Percentiles rank a stretch among this genome's conserved stretches.
These are phyloP conservation scores for Schizosaccharomyces cryophilus DNA, from an alignment of 805 yeast genomes.

Conservation along the genomic window DNA sequence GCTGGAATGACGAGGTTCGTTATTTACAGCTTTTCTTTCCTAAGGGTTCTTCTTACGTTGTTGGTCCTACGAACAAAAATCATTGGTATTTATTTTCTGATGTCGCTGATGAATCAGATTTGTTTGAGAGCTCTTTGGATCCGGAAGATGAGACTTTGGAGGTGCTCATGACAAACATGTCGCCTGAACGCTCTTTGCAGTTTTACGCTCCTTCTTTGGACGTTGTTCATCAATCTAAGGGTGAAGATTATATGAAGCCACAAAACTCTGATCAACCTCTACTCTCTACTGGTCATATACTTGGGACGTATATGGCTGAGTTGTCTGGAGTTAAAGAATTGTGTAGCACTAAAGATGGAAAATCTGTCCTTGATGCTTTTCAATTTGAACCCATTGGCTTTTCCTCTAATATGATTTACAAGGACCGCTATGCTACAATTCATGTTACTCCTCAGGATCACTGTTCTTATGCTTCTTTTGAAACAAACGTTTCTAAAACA, in stretches of 20 bases:
- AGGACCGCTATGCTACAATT: conserved; percentile 36
- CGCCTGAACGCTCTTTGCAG: conserved; percentile 27
- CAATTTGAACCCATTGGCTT: conserved; percentile 87
- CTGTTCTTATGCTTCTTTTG: conserved; percentile 92
- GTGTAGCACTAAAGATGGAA: conserved; percentile 17
- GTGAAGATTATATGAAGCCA: background rate
- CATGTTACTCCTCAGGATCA: conserved; percentile 88
- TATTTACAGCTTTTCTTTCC: conserved; percentile 42
- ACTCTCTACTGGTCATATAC: conserved; percentile 50
- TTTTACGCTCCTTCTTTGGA: conserved; percentile 23
- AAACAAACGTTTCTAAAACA: conserved; percentile 42
- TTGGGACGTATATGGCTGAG: conserved; percentile 47
- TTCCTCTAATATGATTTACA: conserved; percentile 52
- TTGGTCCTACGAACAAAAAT: conserved; percentile 58
- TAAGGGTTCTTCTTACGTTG: conserved; percentile 40
- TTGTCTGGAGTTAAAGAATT: conserved; percentile 23
- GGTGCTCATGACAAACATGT: conserved; percentile 69
- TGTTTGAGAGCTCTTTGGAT: background rate
- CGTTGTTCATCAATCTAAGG: background rate
- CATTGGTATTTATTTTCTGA: conserved; percentile 49
- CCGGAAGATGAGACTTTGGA: conserved; percentile 53
- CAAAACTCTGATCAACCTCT: conserved; percentile 10
- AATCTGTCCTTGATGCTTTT: conserved; percentile 44
- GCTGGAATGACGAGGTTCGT: conserved; percentile 61
- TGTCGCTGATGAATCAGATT: background rate